Evolutionary conservation across 73 alveolate species (phyloP), one percentile per base, ranked within the genome.

Genomic region (Paramecium octaurelia): DNA sequence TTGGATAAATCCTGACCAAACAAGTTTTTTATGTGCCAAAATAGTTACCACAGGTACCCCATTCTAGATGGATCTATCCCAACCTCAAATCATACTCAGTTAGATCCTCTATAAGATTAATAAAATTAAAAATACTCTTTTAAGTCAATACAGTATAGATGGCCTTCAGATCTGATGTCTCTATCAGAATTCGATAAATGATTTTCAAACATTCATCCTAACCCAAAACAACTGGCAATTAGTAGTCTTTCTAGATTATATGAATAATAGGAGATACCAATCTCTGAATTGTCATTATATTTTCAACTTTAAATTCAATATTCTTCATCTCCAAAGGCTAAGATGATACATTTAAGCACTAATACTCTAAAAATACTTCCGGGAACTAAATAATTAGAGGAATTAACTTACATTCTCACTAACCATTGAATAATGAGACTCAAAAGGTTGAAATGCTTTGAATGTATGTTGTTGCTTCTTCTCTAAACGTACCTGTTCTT

Each of bases 401-500:
- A 7, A 16, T 12, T 7, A 43, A 20, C 4, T 6, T 80, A 80
- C 91, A 43, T 80, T 80, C 2, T 80, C 91, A 12, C 64, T 40
- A 23, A 80, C 73, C 91, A 80, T 80, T 8, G 91, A 80, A 80
- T 80, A 80, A 46, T 80, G 91, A 24, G 91, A 80, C 24, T 80
- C 91, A 80, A 80, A 80, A 9, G 91, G 91, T 43, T 80, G 29
- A 24, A 80, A 80, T 80, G 91, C 91, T 24, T 80, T 80, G 21
- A 80, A 80, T 14, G 70, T 31, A 46, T 80, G 57, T 24, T 42
- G 5, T 80, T 80, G 10, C 21, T 80, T 80, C 12, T 80, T 80
- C 73, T 80, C 91, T 8, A 80, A 21, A 16, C 76, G 27, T 11
- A 73, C 31, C 10, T 73, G n/a, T 43, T 73, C 87, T 73, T 73